Conservation (phyloP, 805 yeast genomes). For the Metschnikowia bowlesiae region DNA sequence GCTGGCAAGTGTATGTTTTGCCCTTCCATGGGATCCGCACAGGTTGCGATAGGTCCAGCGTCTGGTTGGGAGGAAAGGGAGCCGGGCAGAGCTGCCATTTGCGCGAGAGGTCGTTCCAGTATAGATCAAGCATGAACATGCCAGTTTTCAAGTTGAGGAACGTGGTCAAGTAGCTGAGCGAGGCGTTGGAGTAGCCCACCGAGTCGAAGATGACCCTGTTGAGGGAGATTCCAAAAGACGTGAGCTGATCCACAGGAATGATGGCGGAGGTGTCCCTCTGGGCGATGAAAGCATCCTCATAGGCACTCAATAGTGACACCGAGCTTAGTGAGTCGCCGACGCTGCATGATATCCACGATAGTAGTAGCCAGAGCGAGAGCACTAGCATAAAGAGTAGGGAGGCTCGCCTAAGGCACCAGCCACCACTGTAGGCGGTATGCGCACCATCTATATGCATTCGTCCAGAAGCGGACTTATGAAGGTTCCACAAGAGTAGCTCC, state of each 20-base stretch:
- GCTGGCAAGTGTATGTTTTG: conserved; percentile 24
- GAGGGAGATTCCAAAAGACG: conserved; percentile 30
- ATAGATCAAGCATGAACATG: conserved; percentile 38
- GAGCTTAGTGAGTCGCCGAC: neutral
- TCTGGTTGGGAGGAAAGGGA: conserved; percentile 28
- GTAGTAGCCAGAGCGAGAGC: neutral
- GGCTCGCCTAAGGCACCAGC: too few species aligned
- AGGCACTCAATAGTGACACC: neutral
- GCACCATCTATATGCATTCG: too few species aligned
- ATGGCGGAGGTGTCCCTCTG: conserved; percentile 33
- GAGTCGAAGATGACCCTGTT: conserved; percentile 25
- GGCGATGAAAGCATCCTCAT: conserved; percentile 23
- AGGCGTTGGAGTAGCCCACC: conserved; percentile 23
- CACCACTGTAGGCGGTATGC: too few species aligned
- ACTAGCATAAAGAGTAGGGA: neutral
- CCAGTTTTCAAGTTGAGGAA: conserved; percentile 16
- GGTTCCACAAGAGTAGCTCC: too few species aligned
- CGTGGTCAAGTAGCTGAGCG: conserved; percentile 5
- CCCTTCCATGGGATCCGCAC: conserved; percentile 26
- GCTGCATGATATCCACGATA: neutral
- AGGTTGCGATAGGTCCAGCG: conserved; percentile 14
- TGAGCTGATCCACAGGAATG: conserved; percentile 32
- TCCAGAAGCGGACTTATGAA: too few species aligned
- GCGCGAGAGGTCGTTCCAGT: conserved; percentile 44
- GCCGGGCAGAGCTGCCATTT: conserved; percentile 57